Evolutionary conservation across 495 filamentous ascomycete species (phyloP).

Genomic region (Aspergillus sclerotioniger): DNA sequence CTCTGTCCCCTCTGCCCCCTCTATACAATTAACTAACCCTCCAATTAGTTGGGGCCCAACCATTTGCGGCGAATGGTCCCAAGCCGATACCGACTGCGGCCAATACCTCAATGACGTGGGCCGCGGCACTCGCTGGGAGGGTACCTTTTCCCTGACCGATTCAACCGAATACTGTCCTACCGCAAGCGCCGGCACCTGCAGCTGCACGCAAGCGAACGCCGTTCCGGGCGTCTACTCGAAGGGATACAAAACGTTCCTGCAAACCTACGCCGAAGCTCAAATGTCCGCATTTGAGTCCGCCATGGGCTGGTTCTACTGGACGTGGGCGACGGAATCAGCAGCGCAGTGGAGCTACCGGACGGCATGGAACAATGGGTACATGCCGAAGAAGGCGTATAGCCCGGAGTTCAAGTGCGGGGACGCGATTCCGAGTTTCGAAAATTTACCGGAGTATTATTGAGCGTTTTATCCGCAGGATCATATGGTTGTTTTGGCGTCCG

Average conservation of each 20-base stretch:
- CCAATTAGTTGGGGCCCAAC: conserved; percentile 76
- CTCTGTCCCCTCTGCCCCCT: background rate
- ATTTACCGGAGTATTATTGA: conserved; percentile 52
- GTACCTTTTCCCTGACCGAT: conserved; percentile 65
- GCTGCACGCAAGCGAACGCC: conserved; percentile 73
- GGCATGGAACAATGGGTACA: conserved; percentile 76
- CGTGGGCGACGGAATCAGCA: conserved; percentile 75
- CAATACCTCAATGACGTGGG: conserved; percentile 86
- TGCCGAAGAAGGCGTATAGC: conserved; percentile 76
- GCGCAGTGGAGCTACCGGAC: conserved; percentile 93
- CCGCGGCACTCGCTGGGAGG: conserved; percentile 86
- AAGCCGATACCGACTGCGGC: conserved; percentile 96
- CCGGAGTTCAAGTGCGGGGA: conserved; percentile 72
- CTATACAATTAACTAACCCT: conserved; percentile 3
- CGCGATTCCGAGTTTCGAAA: conserved; percentile 67
- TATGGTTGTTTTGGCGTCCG: too few species aligned
- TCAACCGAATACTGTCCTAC: conserved; percentile 69
- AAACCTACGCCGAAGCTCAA: conserved; percentile 90
- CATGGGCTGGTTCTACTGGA: conserved; percentile 99
- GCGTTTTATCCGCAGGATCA: background rate
- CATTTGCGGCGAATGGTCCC: conserved; percentile 96
- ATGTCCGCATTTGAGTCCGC: conserved; percentile 88
- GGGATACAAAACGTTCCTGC: conserved; percentile 81
- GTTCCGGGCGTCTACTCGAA: conserved; percentile 63
- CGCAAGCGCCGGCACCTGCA: conserved; percentile 56